Evolutionary conservation across 306 rosid species (phyloP), one percentile per base, ranked within the genome.

Genomic region (Canavalia gladiata): DNA sequence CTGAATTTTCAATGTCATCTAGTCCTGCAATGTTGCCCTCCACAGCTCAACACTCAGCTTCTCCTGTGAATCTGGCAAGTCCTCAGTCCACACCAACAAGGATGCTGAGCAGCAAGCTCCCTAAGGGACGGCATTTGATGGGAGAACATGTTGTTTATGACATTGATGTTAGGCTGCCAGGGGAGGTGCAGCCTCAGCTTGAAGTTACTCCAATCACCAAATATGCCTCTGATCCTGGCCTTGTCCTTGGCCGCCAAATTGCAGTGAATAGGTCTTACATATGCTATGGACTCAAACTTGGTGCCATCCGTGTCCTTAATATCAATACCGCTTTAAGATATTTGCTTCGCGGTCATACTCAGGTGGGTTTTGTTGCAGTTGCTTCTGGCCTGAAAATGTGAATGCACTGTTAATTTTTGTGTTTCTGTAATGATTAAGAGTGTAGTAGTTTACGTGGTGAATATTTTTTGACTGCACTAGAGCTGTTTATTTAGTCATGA

Each of bases 181-280:
- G 91, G 37, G 95, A 91, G 55, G 81, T 73, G 81, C 95, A 91
- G 72, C 95, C 95, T 45, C 92, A 91, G 89, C 93, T 91, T 34
- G 95, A 89, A 42, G 92, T 91, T 81, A 87, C 93, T 71, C 95
- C 95, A 9, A 91, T 91, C 77, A 91, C 95, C 13, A 91, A 91
- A 86, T 91, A 91, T 78, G 88, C 73, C 25, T 91, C 95, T 39
- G 95, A 91, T 86, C 92, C 95, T 2, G 87, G 88, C 49, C 91
- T 91, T 11, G 88, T 84, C 45, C 87, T 89, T 30, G 95, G 95
- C 43, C 87, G 93, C 37, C 95, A 91, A 78, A 91, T 91, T 63
- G 95, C 95, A 0, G 93, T 91, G 31, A 91, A 91, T 57, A 88
- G 85, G 68, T 89, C 95, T 79, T 91, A 91, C 46, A 91, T 91